Conservation (phyloP, 2,329 filamentous ascomycete genomes). For the Fusarium pilosicola region DNA sequence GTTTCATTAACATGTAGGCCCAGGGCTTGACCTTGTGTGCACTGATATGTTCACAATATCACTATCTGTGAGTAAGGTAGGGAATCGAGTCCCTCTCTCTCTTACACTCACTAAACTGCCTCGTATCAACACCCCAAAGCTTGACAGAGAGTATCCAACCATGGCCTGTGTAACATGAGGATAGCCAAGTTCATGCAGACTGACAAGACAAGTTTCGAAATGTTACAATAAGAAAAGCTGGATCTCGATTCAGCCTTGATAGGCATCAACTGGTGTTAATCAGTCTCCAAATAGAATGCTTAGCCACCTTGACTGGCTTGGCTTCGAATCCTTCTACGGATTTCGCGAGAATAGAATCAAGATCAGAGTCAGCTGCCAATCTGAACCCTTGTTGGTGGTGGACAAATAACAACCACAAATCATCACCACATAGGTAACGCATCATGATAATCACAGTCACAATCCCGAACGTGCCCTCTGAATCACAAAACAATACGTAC, state of each 20-base stretch:
- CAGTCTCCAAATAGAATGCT: constrained; percentile 5
- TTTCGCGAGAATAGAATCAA: background rate
- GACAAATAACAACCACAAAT: constrained; percentile 12
- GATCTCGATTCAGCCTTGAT: constrained; percentile 27
- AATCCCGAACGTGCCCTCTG: constrained; percentile 7
- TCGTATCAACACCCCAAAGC: background rate
- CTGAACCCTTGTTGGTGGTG: background rate
- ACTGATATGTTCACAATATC: background rate
- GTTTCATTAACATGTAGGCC: background rate
- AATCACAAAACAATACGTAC: constrained; percentile 13
- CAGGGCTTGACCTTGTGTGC: too few relatives aligned
- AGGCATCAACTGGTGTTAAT: background rate
- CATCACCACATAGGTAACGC: constrained; percentile 1
- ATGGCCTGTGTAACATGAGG: constrained; percentile 17
- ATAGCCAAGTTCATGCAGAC: constrained; percentile 19
- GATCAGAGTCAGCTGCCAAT: constrained; percentile 4
- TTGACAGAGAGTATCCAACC: background rate
- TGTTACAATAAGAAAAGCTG: constrained; percentile 10
- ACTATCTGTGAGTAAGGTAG: background rate
- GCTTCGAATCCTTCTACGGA: background rate
- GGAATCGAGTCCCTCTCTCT: background rate
- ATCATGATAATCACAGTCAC: constrained; percentile 11
- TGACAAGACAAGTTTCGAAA: constrained; percentile 15
- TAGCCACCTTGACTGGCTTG: background rate
- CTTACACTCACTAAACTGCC: background rate